Evolutionary conservation across 106 monocot genomes (phyloP).

Genomic region (Phalaenopsis aphrodite): DNA sequence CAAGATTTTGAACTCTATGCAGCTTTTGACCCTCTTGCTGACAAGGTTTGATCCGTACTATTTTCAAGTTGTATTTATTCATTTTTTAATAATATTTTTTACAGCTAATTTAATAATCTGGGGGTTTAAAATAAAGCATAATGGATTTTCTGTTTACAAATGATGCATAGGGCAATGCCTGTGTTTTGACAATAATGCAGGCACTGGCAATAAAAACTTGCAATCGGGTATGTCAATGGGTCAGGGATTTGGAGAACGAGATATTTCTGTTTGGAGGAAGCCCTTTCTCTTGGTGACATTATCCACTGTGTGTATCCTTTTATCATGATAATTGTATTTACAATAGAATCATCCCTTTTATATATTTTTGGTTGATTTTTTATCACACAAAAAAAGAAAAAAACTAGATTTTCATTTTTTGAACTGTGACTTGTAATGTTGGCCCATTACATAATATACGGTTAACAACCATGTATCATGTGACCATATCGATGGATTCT

Average conservation of each 20-base stretch:
- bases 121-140: neutral
- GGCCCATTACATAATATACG: neutral
- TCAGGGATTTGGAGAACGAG: slow-evolving; percentile 30
- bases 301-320: slow-evolving; percentile 1
- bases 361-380: neutral
- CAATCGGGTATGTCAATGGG: slow-evolving; percentile 29
- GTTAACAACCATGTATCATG: neutral
- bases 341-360: neutral
- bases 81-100: neutral
- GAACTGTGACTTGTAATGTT: neutral
- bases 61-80: too few relatives aligned
- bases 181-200: slow-evolving; percentile 12
- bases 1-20: slow-evolving; percentile 99
- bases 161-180: neutral
- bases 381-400: neutral
- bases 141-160: neutral
- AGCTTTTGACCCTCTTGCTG: slow-evolving; percentile 96
- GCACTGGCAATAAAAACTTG: slow-evolving; percentile 25
- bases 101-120: neutral
- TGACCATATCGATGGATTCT: neutral
- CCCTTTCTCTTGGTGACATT: slow-evolving; percentile 23
- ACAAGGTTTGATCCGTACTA: slow-evolving; percentile 50
- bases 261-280: slow-evolving; percentile 29
- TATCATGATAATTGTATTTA: neutral
- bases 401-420: neutral